These are phyloP conservation scores for Avicennia marina DNA, from an alignment of 257 asterid genomes.

Conservation along the genomic window DNA sequence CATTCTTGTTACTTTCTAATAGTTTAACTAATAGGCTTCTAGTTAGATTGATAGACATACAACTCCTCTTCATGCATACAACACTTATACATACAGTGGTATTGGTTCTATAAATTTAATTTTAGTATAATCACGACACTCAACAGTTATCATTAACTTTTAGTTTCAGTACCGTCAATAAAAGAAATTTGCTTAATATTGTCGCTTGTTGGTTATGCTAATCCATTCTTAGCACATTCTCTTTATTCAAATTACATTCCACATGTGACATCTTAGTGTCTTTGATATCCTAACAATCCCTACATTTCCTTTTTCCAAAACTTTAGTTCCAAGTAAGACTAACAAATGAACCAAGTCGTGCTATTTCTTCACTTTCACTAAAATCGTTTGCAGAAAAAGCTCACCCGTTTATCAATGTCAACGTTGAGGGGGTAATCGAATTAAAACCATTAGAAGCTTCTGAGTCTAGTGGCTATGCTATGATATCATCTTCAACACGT, in stretches of 20 bases:
- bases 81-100: no score
- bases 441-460: constrained; percentile 67
- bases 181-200: background rate
- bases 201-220: background rate
- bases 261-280: constrained; percentile 54
- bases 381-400: constrained; percentile 57
- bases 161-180: no score
- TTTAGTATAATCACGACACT: no score
- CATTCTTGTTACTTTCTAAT: no score
- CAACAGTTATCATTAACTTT: no score
- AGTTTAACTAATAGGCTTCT: no score
- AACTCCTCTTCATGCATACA: no score
- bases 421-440: constrained; percentile 54
- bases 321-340: constrained; percentile 47
- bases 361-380: constrained; percentile 46
- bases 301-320: constrained; percentile 35
- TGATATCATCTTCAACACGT: constrained; percentile 55
- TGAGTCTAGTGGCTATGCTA: constrained; percentile 56
- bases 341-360: constrained; percentile 35
- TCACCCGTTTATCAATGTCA: constrained; percentile 54
- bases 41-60: no score
- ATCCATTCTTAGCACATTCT: constrained; percentile 12
- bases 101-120: no score
- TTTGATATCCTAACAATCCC: constrained; percentile 56
- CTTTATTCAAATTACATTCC: constrained; percentile 10